Evolutionary conservation across 2,329 filamentous ascomycete species (phyloP).

Genomic region (Ophiostoma australiae): DNA sequence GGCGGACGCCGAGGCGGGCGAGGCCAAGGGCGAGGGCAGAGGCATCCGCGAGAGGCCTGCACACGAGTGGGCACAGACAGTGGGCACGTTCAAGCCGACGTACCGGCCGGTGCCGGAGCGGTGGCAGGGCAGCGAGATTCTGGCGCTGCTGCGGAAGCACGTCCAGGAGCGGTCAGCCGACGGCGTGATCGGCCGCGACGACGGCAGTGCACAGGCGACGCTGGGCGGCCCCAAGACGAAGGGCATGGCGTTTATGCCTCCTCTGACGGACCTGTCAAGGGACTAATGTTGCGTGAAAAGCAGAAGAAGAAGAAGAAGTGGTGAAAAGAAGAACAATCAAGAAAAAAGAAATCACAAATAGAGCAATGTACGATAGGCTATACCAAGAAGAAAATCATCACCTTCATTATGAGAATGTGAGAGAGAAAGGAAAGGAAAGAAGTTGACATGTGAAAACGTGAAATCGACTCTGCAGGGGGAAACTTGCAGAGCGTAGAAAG

Average conservation of each 20-base stretch:
- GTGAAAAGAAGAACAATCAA: neutral
- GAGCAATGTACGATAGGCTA: neutral
- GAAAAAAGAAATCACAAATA: neutral
- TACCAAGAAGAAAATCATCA: slow-evolving; percentile 24
- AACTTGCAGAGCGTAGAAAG: slow-evolving; percentile 6
- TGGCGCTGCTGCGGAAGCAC: slow-evolving; percentile 72
- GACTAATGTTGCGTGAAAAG: neutral
- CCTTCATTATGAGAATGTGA: slow-evolving; percentile 23
- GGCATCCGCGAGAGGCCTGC: slow-evolving; percentile 36
- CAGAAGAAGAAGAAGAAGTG: no score
- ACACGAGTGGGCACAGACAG: slow-evolving; percentile 95
- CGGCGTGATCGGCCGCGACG: slow-evolving; percentile 37
- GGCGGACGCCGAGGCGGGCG: neutral
- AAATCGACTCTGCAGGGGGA: slow-evolving; percentile 6
- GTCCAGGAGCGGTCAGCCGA: slow-evolving; percentile 66
- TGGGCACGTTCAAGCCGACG: slow-evolving; percentile 88
- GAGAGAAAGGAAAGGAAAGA: slow-evolving; percentile 12
- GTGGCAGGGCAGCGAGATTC: slow-evolving; percentile 79
- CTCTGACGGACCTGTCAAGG: slow-evolving; percentile 33
- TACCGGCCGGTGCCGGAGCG: slow-evolving; percentile 83
- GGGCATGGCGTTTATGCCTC: slow-evolving; percentile 57
- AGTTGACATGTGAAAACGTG: neutral
- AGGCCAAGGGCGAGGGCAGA: neutral
- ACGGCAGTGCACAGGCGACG: slow-evolving; percentile 30
- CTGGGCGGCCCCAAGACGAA: slow-evolving; percentile 28